Percentiles rank a stretch among this genome's conserved stretches.
Conservation (phyloP, 2,329 filamentous ascomycete species). For the Ophiostoma quercus region DNA sequence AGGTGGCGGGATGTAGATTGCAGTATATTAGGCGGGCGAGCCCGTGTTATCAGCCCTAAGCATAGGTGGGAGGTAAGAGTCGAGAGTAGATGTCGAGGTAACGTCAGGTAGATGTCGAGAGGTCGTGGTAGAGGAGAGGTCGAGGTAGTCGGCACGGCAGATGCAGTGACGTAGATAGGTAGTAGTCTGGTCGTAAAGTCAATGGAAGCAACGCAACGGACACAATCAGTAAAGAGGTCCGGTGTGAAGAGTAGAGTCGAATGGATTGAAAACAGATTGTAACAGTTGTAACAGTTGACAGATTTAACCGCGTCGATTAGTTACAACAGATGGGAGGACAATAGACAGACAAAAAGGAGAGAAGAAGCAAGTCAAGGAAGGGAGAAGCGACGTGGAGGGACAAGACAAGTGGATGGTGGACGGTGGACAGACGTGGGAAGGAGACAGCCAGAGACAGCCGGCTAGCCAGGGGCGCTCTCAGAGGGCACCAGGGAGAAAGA, state of each 20-base stretch:
- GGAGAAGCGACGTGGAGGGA: conserved; percentile 6
- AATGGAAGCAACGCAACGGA: not conserved
- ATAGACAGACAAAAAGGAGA: not conserved
- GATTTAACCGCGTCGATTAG: not conserved
- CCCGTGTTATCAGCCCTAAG: not conserved
- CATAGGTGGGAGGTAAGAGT: not conserved
- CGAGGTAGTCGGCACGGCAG: not conserved
- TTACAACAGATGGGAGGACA: not conserved
- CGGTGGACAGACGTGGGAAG: not conserved
- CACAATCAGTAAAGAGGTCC: not conserved
- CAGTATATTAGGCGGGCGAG: not conserved
- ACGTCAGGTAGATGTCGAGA: not conserved
- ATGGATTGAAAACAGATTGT: too few relatives aligned
- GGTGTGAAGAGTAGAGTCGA: not conserved
- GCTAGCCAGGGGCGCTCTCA: not conserved
- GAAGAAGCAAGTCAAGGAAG: not conserved
- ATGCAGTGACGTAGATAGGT: not conserved
- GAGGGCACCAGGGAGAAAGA: not conserved
- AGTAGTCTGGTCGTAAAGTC: not conserved
- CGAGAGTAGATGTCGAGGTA: not conserved
- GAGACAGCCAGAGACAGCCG: not conserved
- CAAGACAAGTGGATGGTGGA: not conserved
- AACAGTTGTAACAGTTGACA: too few relatives aligned
- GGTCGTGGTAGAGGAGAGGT: not conserved
- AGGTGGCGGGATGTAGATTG: not conserved